A percentile compares a stretch with the other conserved stretches of the same genome.
phyloP scores from a whole-genome alignment of 495 filamentous ascomycete genomes.

The Aspergillus haitiensis region DNA sequence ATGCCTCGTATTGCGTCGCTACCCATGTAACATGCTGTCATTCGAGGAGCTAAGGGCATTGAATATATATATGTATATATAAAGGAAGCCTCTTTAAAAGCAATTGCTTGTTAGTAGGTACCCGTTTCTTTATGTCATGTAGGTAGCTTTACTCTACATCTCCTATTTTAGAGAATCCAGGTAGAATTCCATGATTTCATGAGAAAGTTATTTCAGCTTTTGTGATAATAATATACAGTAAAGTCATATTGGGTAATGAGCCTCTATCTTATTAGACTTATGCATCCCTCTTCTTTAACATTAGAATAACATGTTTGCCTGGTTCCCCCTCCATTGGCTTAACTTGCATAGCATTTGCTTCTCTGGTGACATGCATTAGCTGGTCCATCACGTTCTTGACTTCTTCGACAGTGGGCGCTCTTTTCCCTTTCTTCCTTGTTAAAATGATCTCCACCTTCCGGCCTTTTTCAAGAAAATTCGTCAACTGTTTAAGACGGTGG shows the following conservation, averaged over 20 bases:
- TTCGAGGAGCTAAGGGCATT: no score
- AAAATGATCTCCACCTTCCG: conserved; percentile 62
- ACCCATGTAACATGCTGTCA: background rate
- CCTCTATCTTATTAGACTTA: background rate
- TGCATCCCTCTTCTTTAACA: conserved; percentile 38
- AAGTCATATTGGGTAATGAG: background rate
- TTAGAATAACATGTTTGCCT: conserved; percentile 40
- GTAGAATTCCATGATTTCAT: no score
- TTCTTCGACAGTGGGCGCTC: conserved; percentile 43
- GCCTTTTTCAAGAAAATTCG: conserved; percentile 63
- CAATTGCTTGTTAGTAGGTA: background rate
- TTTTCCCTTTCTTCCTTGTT: conserved; percentile 47
- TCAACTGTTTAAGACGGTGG: conserved; percentile 60
- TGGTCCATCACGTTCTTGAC: conserved; percentile 43
- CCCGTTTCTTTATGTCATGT: no score
- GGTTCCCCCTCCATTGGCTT: conserved; percentile 47
- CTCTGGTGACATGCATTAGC: conserved; percentile 36
- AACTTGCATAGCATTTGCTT: conserved; percentile 39
- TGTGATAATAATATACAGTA: conserved; percentile 1
- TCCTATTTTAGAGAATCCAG: no score
- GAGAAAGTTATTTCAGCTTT: no score
- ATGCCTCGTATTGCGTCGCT: background rate
- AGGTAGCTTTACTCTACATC: no score
- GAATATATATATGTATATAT: no score
- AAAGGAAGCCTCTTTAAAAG: background rate